These are phyloP conservation scores for Syzygium oleosum DNA, from an alignment of 345 rosid genomes.

Conservation along the genomic window DNA sequence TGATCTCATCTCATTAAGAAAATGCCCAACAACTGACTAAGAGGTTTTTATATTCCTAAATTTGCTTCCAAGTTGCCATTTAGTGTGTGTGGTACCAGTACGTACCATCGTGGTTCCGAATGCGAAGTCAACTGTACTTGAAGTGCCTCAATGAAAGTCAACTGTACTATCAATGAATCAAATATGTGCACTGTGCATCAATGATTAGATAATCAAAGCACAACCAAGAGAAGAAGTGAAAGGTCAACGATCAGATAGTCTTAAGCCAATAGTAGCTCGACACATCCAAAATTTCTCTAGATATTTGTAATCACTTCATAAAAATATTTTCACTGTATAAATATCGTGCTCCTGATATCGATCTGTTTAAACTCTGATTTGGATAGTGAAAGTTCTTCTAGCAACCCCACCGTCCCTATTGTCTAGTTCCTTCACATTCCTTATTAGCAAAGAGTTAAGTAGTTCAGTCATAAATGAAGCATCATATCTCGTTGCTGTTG, in stretches of 20 bases:
- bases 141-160: neutral
- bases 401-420: no score
- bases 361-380: neutral
- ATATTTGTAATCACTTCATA: neutral
- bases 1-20: neutral
- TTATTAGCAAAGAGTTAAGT: no score
- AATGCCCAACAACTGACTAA: neutral
- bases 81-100: neutral
- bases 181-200: neutral
- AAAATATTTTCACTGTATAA: neutral
- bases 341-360: neutral
- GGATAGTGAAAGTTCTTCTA: neutral
- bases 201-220: neutral
- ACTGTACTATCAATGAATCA: neutral
- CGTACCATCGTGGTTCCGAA: neutral
- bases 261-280: neutral
- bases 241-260: neutral
- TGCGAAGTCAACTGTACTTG: neutral
- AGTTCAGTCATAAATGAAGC: neutral
- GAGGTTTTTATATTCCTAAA: neutral
- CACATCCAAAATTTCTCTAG: neutral
- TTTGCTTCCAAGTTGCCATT: neutral
- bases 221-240: neutral
- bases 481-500: neutral
- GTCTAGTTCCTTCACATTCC: no score